A percentile compares a stretch with the other conserved stretches of the same genome.
These are phyloP conservation scores for Trypethelium eluteriae DNA, from an alignment of 495 filamentous ascomycete species.

Conservation along the genomic window DNA sequence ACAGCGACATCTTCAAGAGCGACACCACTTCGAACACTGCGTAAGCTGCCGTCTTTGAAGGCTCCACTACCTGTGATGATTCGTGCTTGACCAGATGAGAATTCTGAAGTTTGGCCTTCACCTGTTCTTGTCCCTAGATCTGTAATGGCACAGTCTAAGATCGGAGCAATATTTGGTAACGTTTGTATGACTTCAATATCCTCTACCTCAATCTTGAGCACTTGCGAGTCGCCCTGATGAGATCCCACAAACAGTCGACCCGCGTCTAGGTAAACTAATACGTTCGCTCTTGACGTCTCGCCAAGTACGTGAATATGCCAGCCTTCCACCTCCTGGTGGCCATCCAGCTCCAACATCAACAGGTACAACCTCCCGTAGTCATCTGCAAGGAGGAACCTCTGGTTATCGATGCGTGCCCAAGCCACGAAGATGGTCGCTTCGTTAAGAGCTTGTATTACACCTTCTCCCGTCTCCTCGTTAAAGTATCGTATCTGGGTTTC, in stretches of 20 bases:
- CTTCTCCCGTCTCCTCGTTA: slow-evolving; percentile 59
- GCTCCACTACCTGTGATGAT: slow-evolving; percentile 89
- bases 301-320: slow-evolving; percentile 65
- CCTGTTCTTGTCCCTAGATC: slow-evolving; percentile 79
- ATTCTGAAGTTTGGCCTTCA: slow-evolving; percentile 75
- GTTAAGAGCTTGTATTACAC: slow-evolving; percentile 51
- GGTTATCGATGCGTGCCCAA: slow-evolving; percentile 76
- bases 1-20: slow-evolving; percentile 83
- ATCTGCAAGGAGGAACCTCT: slow-evolving; percentile 78
- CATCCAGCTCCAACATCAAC: slow-evolving; percentile 62
- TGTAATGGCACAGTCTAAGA: slow-evolving; percentile 90
- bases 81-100: slow-evolving; percentile 87
- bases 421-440: slow-evolving; percentile 76
- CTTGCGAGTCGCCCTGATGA: slow-evolving; percentile 84
- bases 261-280: slow-evolving; percentile 69
- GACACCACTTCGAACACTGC: slow-evolving; percentile 87
- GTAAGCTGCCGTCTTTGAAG: slow-evolving; percentile 73
- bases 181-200: slow-evolving; percentile 64
- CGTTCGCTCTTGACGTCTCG: slow-evolving; percentile 61
- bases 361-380: slow-evolving; percentile 79
- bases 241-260: slow-evolving; percentile 79
- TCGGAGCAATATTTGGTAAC: slow-evolving; percentile 77
- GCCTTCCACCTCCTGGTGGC: slow-evolving; percentile 52
- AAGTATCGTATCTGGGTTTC: slow-evolving; percentile 80
- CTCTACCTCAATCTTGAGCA: slow-evolving; percentile 55